Evolutionary conservation across 305 asterid species (phyloP), one percentile per base, ranked within the genome.

Genomic region (Solanum hybrid): DNA sequence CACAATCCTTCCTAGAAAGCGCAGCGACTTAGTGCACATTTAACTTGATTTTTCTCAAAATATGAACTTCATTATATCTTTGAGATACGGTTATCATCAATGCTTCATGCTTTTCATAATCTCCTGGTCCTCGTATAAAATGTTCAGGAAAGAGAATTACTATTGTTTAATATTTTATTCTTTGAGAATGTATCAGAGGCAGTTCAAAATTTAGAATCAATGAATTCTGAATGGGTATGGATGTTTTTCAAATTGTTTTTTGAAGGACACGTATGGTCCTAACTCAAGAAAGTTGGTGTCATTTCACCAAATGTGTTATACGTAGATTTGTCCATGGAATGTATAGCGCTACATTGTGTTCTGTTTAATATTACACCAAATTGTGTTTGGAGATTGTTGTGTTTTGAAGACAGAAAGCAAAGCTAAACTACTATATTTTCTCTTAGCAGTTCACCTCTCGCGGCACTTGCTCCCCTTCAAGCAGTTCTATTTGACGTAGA

Each of bases 401-500:
- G 11, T 83, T 24, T 84, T 51, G 76, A 34, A 84, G 38, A 9
- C 12, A 1, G 26, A 83, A 83, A 84, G 76, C 76, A 31, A 84
- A 51, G 76, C 76, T 84, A 51, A 84, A 84, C 88, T 29, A 17
- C 12, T 88, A 10, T 37, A 29, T 88, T 91, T 86, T 95, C 88
- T 91, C 41, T 87, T 65, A 27, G 90, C 99, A 96, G 98, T 79
- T 79, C 92, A 89, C 87, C 98, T 85, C 95, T 97, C 82, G 89
- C 92, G 89, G 91, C 93, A 84, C 93, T 93, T 91, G 98, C 97
- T 90, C 98, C 99, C 80, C 94, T 97, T 89, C 95, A 97, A 93
- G 99, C 99, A 36, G 96, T 96, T 24, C 92, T 97, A 29, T 97
- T 97, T 90, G 99, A 97, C 38, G 91, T 97, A 32, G 99, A 97